Percentiles rank a stretch among this genome's conserved stretches.
These are phyloP conservation scores for Populus trichocarpa DNA, from an alignment of 441 rosid species.

Conservation along the genomic window DNA sequence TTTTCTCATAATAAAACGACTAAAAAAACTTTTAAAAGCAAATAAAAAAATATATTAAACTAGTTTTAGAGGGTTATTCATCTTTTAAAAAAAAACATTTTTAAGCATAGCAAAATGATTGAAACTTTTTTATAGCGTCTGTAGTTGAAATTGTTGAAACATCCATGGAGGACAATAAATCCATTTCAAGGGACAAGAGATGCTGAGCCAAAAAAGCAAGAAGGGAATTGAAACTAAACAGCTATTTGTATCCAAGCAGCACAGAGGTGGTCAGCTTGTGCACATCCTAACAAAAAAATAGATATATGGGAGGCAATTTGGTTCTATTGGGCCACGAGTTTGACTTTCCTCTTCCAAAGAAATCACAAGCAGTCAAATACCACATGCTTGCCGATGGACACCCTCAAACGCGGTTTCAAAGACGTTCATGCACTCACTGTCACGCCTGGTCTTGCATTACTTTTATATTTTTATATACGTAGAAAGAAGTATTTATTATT, in stretches of 20 bases:
- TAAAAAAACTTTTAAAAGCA: too few species aligned
- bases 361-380: background rate
- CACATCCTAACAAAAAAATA: background rate
- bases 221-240: background rate
- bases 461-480: background rate
- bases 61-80: too few species aligned
- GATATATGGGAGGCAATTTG: background rate
- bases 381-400: background rate
- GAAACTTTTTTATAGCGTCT: too few species aligned
- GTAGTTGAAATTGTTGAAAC: too few species aligned
- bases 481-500: background rate
- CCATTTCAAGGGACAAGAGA: too few species aligned
- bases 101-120: too few species aligned
- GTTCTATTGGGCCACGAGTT: background rate
- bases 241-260: background rate
- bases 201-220: background rate
- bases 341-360: conserved; percentile 10
- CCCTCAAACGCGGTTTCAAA: conserved; percentile 47
- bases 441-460: background rate
- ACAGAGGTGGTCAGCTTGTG: background rate
- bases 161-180: too few species aligned
- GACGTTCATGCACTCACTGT: conserved; percentile 29
- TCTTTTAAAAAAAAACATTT: too few species aligned
- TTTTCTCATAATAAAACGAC: too few species aligned
- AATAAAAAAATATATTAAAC: too few species aligned